These are phyloP conservation scores for Pleurotus eryngii DNA, from an alignment of 768 basidiomycete genomes.

Conservation along the genomic window DNA sequence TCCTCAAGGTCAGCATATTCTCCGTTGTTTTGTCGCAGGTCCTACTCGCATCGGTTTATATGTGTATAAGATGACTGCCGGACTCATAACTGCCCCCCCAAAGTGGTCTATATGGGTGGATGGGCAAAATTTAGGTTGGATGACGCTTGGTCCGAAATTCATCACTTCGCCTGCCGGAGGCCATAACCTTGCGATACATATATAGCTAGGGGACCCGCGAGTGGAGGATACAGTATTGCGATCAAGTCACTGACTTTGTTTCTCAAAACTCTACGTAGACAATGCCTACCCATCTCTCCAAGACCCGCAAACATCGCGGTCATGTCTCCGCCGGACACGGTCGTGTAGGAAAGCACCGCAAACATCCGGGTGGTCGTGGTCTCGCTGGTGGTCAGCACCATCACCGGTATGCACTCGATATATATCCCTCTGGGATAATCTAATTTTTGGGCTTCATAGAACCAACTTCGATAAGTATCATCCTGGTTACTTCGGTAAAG, in stretches of 20 bases:
- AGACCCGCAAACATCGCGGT: conserved; percentile 99
- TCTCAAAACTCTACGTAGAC: conserved; percentile 24
- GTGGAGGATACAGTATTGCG: background rate
- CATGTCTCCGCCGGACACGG: conserved; percentile 99
- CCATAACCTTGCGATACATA: too few species aligned
- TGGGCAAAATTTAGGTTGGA: conserved; percentile 40
- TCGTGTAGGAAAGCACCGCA: conserved; percentile 99
- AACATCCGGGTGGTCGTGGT: conserved; percentile 99
- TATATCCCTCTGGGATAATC: background rate
- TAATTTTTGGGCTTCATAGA: conserved; percentile 33
- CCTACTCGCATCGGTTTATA: background rate
- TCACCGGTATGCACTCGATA: conserved; percentile 72
- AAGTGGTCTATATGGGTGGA: conserved; percentile 28
- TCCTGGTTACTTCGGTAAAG: conserved; percentile 99
- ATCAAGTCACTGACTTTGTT: conserved; percentile 17
- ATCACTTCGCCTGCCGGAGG: background rate
- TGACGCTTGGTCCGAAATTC: conserved; percentile 34
- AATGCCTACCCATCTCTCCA: conserved; percentile 95
- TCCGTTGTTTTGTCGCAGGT: conserved; percentile 9
- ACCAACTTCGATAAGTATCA: conserved; percentile 99
- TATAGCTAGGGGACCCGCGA: too few species aligned
- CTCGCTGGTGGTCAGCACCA: conserved; percentile 99
- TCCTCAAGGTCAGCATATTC: conserved; percentile 66
- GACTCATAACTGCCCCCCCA: too few species aligned
- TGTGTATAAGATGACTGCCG: background rate